Evolutionary conservation across 2,329 filamentous ascomycete genomes (phyloP).

Genomic region (Colletotrichum higginsianum): DNA sequence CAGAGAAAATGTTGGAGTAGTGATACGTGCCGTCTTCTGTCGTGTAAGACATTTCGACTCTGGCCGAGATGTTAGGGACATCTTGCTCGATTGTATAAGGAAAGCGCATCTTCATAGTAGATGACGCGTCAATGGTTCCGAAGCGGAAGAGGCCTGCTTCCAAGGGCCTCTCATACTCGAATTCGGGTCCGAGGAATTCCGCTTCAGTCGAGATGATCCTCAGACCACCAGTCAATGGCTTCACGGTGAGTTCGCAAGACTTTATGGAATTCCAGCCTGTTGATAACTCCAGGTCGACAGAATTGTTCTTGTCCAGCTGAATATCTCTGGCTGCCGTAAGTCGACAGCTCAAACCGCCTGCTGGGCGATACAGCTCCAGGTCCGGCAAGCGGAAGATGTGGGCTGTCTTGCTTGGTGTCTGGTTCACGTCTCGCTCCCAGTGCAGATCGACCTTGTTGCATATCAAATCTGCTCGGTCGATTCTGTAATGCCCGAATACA

Average conservation of each 20-base stretch:
- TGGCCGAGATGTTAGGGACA: slow-evolving; percentile 78
- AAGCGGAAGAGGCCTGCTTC: slow-evolving; percentile 70
- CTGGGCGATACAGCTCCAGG: slow-evolving; percentile 81
- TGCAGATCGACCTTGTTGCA: slow-evolving; percentile 75
- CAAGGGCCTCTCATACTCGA: slow-evolving; percentile 63
- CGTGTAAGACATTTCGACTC: slow-evolving; percentile 82
- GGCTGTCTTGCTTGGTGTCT: slow-evolving; percentile 61
- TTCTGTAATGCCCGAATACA: slow-evolving; percentile 80
- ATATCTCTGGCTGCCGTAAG: slow-evolving; percentile 78
- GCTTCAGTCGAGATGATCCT: slow-evolving; percentile 75
- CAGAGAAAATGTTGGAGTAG: slow-evolving; percentile 72
- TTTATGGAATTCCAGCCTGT: slow-evolving; percentile 82
- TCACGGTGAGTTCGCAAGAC: slow-evolving; percentile 72
- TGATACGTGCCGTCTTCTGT: slow-evolving; percentile 77
- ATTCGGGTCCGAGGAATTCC: slow-evolving; percentile 59
- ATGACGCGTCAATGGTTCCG: slow-evolving; percentile 59
- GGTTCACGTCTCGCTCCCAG: slow-evolving; percentile 72
- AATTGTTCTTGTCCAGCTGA: slow-evolving; percentile 84
- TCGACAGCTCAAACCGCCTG: slow-evolving; percentile 77
- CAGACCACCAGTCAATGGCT: slow-evolving; percentile 76
- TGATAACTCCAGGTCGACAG: slow-evolving; percentile 79
- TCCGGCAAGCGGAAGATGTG: slow-evolving; percentile 72
- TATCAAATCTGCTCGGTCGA: slow-evolving; percentile 79
- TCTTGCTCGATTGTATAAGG: slow-evolving; percentile 90
- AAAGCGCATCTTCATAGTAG: slow-evolving; percentile 72